Conservation (phyloP, 225 moss, liverwort and hornwort species). For the Bryum argenteum region DNA sequence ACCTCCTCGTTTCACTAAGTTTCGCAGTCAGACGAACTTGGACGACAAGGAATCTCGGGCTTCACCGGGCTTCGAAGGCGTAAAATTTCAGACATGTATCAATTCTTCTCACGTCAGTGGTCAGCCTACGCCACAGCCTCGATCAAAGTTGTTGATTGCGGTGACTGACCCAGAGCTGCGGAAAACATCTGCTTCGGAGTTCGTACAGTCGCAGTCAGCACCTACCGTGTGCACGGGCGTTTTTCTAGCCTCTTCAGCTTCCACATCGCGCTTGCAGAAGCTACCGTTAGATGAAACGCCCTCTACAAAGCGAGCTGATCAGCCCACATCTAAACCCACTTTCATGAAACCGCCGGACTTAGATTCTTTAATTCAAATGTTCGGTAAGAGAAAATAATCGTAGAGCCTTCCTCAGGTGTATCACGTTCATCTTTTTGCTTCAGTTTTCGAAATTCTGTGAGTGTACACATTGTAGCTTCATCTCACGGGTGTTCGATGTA, state of each 20-base stretch:
- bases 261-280: not conserved
- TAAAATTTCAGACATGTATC: constrained; percentile 26
- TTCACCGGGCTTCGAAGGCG: constrained; percentile 23
- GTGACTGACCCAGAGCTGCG: constrained; percentile 40
- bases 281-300: constrained; percentile 1
- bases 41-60: constrained; percentile 22
- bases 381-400: constrained; percentile 24
- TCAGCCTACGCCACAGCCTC: constrained; percentile 17
- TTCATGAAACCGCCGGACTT: constrained; percentile 39
- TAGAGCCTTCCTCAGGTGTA: constrained; percentile 23
- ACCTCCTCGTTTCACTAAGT: constrained; percentile 38
- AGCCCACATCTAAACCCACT: constrained; percentile 10
- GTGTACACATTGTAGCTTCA: constrained; percentile 35
- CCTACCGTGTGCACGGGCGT: not conserved
- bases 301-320: constrained; percentile 3
- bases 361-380: constrained; percentile 36
- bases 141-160: constrained; percentile 27
- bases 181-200: constrained; percentile 15
- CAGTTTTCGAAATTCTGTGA: constrained; percentile 10
- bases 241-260: not conserved
- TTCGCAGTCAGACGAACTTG: constrained; percentile 21
- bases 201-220: constrained; percentile 34
- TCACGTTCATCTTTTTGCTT: constrained; percentile 15
- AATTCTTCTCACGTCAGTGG: constrained; percentile 15
- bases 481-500: constrained; percentile 1